A percentile compares a stretch with the other conserved stretches of the same genome.
phyloP scores from a whole-genome alignment of 108 stramenopile genomes.

The Ochromonas danica region DNA sequence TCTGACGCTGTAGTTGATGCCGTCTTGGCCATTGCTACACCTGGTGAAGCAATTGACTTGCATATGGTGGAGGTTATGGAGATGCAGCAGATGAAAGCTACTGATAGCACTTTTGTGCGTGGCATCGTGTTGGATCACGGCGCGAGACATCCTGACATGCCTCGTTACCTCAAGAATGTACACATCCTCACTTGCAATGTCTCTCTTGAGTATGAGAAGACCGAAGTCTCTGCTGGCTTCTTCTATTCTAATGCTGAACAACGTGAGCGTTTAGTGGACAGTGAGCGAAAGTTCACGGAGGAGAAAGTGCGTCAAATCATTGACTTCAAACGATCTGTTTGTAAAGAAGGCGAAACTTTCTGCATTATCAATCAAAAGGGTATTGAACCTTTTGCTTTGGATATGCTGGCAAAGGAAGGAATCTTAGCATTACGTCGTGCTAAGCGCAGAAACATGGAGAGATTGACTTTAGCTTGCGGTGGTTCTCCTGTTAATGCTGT shows the following conservation, averaged over 20 bases:
- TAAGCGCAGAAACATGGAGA: constrained; percentile 98
- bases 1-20: constrained; percentile 83
- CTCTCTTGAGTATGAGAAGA: constrained; percentile 98
- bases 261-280: constrained; percentile 93
- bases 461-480: constrained; percentile 94
- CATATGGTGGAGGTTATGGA: constrained; percentile 97
- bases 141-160: constrained; percentile 98
- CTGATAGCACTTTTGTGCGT: constrained; percentile 80
- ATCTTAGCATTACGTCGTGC: constrained; percentile 92
- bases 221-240: constrained; percentile 90
- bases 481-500: constrained; percentile 86
- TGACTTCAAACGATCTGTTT: constrained; percentile 82
- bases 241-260: constrained; percentile 92
- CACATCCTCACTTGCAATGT: constrained; percentile 97
- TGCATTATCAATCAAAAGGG: constrained; percentile 99
- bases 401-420: constrained; percentile 99
- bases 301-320: constrained; percentile 88
- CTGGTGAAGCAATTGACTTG: constrained; percentile 73
- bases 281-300: constrained; percentile 94
- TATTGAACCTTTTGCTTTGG: constrained; percentile 92
- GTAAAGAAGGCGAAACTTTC: constrained; percentile 67
- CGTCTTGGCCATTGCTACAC: constrained; percentile 57
- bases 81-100: constrained; percentile 77
- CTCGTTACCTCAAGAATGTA: constrained; percentile 80
- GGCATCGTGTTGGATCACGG: constrained; percentile 99